A percentile compares a stretch with the other conserved stretches of the same genome.
These are phyloP conservation scores for Maudiozyma bulderi DNA, from an alignment of 805 yeast genomes.

Conservation along the genomic window DNA sequence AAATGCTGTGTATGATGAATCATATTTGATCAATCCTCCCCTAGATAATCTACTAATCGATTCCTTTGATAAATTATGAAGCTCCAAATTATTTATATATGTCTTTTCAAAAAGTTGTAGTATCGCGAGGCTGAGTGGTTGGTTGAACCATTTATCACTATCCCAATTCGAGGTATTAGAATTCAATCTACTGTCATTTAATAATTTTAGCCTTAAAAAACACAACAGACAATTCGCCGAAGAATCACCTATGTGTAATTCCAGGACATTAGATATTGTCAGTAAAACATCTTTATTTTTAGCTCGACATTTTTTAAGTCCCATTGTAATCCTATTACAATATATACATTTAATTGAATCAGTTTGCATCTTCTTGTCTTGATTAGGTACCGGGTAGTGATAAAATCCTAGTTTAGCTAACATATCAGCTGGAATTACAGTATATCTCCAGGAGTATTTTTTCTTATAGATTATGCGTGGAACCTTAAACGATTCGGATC, in stretches of 20 bases:
- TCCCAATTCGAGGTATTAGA: slow-evolving; percentile 15
- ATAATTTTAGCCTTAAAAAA: slow-evolving; percentile 10
- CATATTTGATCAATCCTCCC: slow-evolving; percentile 45
- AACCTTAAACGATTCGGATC: neutral
- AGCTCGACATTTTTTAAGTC: slow-evolving; percentile 19
- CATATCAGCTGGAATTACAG: slow-evolving; percentile 20
- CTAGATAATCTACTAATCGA: slow-evolving; percentile 31
- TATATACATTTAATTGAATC: slow-evolving; percentile 21
- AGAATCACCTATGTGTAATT: slow-evolving; percentile 12
- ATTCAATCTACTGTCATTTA: slow-evolving; percentile 18
- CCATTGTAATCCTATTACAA: slow-evolving; percentile 14
- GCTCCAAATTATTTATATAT: neutral
- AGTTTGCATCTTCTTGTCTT: slow-evolving; percentile 7
- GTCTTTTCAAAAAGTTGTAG: slow-evolving; percentile 5
- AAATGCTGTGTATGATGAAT: slow-evolving; percentile 38
- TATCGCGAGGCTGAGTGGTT: slow-evolving; percentile 11
- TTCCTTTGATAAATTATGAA: slow-evolving; percentile 1
- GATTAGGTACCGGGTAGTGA: slow-evolving; percentile 14
- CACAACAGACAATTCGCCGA: slow-evolving; percentile 11
- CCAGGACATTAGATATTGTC: slow-evolving; percentile 19
- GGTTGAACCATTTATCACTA: slow-evolving; percentile 12
- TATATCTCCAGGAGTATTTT: slow-evolving; percentile 24
- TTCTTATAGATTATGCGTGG: slow-evolving; percentile 6
- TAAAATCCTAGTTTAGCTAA: slow-evolving; percentile 24
- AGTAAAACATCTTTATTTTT: slow-evolving; percentile 16